Base-by-base conservation (phyloP, 2,329 filamentous ascomycete species). In the Penicillium sp. region DNA sequence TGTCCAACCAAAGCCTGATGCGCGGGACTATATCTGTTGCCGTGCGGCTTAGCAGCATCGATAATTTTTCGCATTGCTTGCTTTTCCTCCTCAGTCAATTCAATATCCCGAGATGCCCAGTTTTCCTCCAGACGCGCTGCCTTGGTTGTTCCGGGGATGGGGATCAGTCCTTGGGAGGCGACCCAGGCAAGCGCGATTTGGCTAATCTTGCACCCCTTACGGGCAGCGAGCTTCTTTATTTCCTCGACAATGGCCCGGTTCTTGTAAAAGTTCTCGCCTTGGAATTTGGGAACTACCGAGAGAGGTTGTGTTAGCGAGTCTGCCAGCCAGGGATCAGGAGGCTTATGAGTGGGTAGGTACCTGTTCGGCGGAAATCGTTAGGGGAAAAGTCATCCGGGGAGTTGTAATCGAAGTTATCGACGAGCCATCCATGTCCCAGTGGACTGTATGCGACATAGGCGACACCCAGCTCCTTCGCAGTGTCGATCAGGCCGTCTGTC, bases 401-500 rank as follows among this genome's bases (percentile, higher is more conserved):
- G 44, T 72, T 66, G 57, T 63, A 72, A 3, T 61, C 48, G 43
- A 74, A 75, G 52, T 72, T 57, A 44, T 75, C 72, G 0, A 74
- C 72, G 0, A 76, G 67, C 70, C 72, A 74, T 13, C 74, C 74
- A 32, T 75, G 71, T 1, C 73, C 73, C 0, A 76, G 58, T 0
- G 74, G 74, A 22, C 73, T 74, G 44, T 72, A 76, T 0, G 74
- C 73, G 0, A 75, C 69, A 38, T 68, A 75, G 0, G 73, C 68
- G 0, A 76, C 56, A 1, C 61, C 67, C 1, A 75, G 55, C 31
- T 75, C 72, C 29, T 63, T 68, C 1, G 65, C 65, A 1, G 72
- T 65, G 0, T 73, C 64, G 17, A 75, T 72, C 3, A 75, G 56
- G 1, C 64, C 68, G 28, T 69, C 56, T 47, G 66, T 65, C 51